Evolutionary conservation across 768 basidiomycete genomes (phyloP).

Genomic region (Neoboletus subvelutipes): DNA sequence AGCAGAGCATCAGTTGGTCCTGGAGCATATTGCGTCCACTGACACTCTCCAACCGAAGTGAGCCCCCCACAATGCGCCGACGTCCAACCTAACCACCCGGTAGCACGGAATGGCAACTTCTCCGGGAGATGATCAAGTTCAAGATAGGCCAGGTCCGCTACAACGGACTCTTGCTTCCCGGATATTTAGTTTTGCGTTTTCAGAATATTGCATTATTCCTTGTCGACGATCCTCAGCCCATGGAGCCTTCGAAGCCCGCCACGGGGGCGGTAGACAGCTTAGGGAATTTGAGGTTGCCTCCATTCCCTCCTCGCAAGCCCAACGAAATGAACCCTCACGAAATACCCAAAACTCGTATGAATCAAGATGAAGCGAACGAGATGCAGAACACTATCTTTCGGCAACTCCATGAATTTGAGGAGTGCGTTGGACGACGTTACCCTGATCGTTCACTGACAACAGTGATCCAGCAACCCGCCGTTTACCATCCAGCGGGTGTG

Average conservation of each 20-base stretch:
- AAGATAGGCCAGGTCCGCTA: constrained; percentile 61
- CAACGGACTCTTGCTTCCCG: neutral
- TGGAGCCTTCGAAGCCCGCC: constrained; percentile 45
- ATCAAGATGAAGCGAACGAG: constrained; percentile 56
- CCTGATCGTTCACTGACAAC: constrained; percentile 6
- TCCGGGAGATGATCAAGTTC: constrained; percentile 71
- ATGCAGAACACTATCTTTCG: constrained; percentile 56
- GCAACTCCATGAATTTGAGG: constrained; percentile 73
- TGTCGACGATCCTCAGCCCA: constrained; percentile 33
- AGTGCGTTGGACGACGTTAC: constrained; percentile 43
- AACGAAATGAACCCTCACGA: constrained; percentile 51
- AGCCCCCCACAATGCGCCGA: neutral
- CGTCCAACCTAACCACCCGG: constrained; percentile 13
- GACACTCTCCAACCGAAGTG: constrained; percentile 60
- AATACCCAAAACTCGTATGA: constrained; percentile 58
- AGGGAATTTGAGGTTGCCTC: constrained; percentile 69
- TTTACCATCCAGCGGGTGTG: constrained; percentile 91
- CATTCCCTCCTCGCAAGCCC: constrained; percentile 63
- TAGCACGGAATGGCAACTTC: constrained; percentile 67
- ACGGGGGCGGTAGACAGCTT: constrained; percentile 28
- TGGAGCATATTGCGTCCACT: constrained; percentile 62
- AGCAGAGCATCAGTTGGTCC: constrained; percentile 55
- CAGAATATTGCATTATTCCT: constrained; percentile 56
- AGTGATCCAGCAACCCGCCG: constrained; percentile 51
- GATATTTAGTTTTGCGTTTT: neutral